Evolutionary conservation across 768 basidiomycete species (phyloP).

Genomic region (Mycena belliarum): DNA sequence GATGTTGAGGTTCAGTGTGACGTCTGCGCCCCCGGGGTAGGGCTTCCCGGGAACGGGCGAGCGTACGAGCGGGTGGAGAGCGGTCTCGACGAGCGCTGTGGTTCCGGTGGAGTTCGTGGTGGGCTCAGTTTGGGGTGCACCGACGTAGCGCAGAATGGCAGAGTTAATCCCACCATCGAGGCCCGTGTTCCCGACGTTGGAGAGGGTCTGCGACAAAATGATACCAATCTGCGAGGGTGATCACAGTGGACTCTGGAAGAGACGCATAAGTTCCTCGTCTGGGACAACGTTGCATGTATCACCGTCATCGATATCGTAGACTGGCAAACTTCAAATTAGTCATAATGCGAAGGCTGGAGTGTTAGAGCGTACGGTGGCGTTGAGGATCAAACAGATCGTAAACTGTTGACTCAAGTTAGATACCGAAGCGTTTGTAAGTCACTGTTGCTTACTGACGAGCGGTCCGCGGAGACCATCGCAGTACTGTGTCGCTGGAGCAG

Average conservation of each 20-base stretch:
- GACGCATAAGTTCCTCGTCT: no score
- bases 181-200: no score
- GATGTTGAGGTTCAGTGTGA: background rate
- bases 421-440: no score
- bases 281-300: no score
- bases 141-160: slow-evolving; percentile 16
- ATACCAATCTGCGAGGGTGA: slow-evolving; percentile 39
- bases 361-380: slow-evolving; percentile 3
- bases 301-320: slow-evolving; percentile 6
- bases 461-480: slow-evolving; percentile 7
- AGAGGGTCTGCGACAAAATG: no score
- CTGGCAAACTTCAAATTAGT: background rate
- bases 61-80: slow-evolving; percentile 26
- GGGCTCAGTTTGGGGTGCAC: background rate
- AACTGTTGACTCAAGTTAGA: background rate
- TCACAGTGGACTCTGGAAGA: slow-evolving; percentile 32
- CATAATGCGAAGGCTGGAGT: background rate
- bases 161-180: no score
- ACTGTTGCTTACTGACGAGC: background rate
- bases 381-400: slow-evolving; percentile 10
- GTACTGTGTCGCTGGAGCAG: background rate
- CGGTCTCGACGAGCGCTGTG: slow-evolving; percentile 9
- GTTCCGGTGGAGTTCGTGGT: background rate
- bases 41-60: slow-evolving; percentile 31
- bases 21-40: slow-evolving; percentile 30